These are phyloP conservation scores for Phytophthora syringae DNA, from an alignment of 352 stramenopile genomes.

Conservation along the genomic window DNA sequence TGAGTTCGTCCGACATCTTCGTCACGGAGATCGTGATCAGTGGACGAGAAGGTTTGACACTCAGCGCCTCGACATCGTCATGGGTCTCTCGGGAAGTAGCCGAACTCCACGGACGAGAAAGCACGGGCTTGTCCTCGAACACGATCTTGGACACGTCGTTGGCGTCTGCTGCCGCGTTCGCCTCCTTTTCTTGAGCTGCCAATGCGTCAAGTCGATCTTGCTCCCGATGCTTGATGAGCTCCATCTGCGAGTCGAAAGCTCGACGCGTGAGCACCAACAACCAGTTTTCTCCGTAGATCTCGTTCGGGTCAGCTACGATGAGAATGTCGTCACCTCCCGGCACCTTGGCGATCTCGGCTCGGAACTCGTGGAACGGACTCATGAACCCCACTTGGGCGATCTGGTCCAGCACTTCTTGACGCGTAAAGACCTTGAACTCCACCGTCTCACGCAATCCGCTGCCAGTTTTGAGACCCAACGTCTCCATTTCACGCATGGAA, in stretches of 20 bases:
- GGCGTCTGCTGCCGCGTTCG: slow-evolving; percentile 28
- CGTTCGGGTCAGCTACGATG: slow-evolving; percentile 74
- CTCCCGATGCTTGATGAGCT: slow-evolving; percentile 58
- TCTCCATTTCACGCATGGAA: slow-evolving; percentile 88
- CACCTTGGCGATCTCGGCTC: slow-evolving; percentile 70
- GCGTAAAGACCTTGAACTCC: slow-evolving; percentile 71
- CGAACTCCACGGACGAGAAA: slow-evolving; percentile 67
- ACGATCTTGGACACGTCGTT: slow-evolving; percentile 65
- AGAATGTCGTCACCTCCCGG: slow-evolving; percentile 69
- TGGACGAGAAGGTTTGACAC: slow-evolving; percentile 51
- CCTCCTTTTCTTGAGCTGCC: slow-evolving; percentile 41
- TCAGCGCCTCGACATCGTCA: slow-evolving; percentile 73
- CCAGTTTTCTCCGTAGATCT: slow-evolving; percentile 89
- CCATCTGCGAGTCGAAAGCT: slow-evolving; percentile 72
- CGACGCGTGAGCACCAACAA: slow-evolving; percentile 74
- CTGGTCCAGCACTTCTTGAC: slow-evolving; percentile 74
- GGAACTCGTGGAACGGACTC: slow-evolving; percentile 81
- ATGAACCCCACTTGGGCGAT: slow-evolving; percentile 85
- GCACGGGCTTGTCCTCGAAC: slow-evolving; percentile 78
- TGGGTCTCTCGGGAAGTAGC: slow-evolving; percentile 57
- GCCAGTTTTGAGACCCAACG: slow-evolving; percentile 77
- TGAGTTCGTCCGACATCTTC: slow-evolving; percentile 85
- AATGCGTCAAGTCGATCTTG: slow-evolving; percentile 55
- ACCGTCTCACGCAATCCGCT: slow-evolving; percentile 80
- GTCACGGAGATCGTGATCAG: slow-evolving; percentile 83